A percentile compares a stretch with the other conserved stretches of the same genome.
Conservation (phyloP, 352 stramenopile genomes). For the Phytopythium ostracodes region DNA sequence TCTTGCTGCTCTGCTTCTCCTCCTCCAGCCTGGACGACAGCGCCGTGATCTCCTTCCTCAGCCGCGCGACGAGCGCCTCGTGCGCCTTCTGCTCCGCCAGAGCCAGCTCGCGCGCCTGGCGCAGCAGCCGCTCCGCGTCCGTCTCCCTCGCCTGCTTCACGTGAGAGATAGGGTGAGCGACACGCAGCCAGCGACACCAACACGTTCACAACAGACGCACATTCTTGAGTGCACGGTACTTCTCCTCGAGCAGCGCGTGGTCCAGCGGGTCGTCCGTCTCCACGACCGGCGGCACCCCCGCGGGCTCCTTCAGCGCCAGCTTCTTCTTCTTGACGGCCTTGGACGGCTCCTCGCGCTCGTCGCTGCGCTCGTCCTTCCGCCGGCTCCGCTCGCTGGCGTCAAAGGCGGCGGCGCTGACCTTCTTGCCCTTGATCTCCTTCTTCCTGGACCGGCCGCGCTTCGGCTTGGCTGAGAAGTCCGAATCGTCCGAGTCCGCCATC, state of each 20-base stretch:
- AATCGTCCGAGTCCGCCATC: slow-evolving; percentile 28
- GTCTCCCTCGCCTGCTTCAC: slow-evolving; percentile 54
- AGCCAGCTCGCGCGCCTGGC: slow-evolving; percentile 52
- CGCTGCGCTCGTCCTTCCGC: slow-evolving; percentile 21
- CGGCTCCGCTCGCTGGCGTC: slow-evolving; percentile 7
- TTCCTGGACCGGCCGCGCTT: slow-evolving; percentile 16
- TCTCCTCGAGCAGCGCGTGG: slow-evolving; percentile 22
- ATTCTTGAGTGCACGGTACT: slow-evolving; percentile 46
- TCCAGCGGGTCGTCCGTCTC: slow-evolving; percentile 16
- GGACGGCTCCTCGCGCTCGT: slow-evolving; percentile 20
- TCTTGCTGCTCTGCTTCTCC: slow-evolving; percentile 19
- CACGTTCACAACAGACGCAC: slow-evolving; percentile 7
- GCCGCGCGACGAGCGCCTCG: slow-evolving; percentile 60
- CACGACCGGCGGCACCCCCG: slow-evolving; percentile 1
- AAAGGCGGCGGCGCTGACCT: too few species aligned
- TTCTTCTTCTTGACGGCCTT: slow-evolving; percentile 8
- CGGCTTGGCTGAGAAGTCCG: slow-evolving; percentile 23
- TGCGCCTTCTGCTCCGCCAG: slow-evolving; percentile 71
- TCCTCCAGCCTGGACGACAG: slow-evolving; percentile 55
- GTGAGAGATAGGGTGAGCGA: too few species aligned
- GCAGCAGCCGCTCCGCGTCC: slow-evolving; percentile 59
- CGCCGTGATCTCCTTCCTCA: slow-evolving; percentile 60
- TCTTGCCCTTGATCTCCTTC: slow-evolving; percentile 6
- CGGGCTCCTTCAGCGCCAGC: slow-evolving; percentile 9
- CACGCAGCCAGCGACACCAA: too few species aligned